A percentile compares a stretch with the other conserved stretches of the same genome.
Conservation (phyloP, 1,284 basidiomycete species). For the Cryptococcus depauperatus region DNA sequence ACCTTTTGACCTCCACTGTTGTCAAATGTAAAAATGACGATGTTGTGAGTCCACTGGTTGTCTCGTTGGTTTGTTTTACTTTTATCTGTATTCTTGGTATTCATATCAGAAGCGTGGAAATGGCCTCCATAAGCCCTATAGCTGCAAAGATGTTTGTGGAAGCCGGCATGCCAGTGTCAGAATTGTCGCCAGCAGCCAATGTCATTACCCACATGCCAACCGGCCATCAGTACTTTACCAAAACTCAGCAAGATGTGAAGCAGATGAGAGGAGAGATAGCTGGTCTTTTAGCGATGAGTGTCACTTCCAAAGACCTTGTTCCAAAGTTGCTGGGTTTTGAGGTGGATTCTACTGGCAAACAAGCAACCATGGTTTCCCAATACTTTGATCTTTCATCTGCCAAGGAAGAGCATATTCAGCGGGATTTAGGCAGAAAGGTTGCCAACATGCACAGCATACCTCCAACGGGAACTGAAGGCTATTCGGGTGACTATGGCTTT, state of each 20-base stretch:
- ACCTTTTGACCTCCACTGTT: no score
- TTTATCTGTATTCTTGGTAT: no score
- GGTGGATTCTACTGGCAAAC: constrained; percentile 37
- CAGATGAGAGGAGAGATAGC: constrained; percentile 67
- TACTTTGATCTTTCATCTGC: constrained; percentile 52
- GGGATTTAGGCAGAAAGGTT: constrained; percentile 49
- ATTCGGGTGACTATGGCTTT: constrained; percentile 59
- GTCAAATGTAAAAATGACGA: no score
- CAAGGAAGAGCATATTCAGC: constrained; percentile 42
- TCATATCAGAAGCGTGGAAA: no score
- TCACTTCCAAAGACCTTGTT: constrained; percentile 59
- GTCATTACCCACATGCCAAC: constrained; percentile 4
- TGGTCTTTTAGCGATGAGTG: constrained; percentile 57
- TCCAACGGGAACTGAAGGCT: constrained; percentile 39
- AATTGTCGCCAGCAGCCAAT: constrained; percentile 5
- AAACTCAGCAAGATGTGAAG: constrained; percentile 16
- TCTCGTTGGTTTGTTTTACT: no score
- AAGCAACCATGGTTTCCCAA: constrained; percentile 58
- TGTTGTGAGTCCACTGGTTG: no score
- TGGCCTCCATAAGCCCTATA: no score
- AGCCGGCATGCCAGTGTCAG: constrained; percentile 14
- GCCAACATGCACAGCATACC: constrained; percentile 53
- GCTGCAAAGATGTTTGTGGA: constrained; percentile 12
- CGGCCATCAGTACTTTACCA: constrained; percentile 22
- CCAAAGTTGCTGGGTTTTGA: constrained; percentile 57